Conservation (phyloP, 2,329 filamentous ascomycete species). For the Aureobasidium sp. region DNA sequence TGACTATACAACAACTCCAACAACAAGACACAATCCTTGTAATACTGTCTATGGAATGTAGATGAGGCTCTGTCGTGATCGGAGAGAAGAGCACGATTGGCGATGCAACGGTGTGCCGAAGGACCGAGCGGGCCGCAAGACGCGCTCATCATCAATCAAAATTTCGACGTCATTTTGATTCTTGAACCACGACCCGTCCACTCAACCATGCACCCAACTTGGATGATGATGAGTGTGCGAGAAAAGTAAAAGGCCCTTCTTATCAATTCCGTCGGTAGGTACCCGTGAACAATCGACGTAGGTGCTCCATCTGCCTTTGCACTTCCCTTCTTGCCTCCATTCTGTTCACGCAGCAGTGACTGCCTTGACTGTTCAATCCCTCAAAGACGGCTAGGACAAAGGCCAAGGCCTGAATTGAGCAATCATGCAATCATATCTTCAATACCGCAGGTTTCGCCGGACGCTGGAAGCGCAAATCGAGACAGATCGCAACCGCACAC, state of each 20-base stretch:
- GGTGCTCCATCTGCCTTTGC: background rate
- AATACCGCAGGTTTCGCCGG: slow-evolving; percentile 21
- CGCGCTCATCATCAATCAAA: slow-evolving; percentile 6
- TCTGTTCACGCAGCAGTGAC: background rate
- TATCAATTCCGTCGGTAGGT: background rate
- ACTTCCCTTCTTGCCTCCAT: background rate
- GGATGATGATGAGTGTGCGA: background rate
- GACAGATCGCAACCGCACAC: slow-evolving; percentile 17
- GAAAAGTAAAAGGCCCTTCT: slow-evolving; percentile 1
- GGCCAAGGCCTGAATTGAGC: background rate
- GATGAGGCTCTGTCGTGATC: background rate
- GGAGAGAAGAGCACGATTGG: background rate
- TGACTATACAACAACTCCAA: background rate
- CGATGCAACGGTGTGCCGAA: slow-evolving; percentile 1
- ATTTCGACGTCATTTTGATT: background rate
- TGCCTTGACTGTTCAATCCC: background rate
- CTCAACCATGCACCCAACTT: background rate
- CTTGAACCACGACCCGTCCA: background rate
- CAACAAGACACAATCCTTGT: background rate
- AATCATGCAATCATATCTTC: slow-evolving; percentile 25
- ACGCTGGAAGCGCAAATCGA: slow-evolving; percentile 18
- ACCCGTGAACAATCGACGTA: background rate
- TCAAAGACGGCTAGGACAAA: background rate
- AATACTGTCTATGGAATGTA: background rate
- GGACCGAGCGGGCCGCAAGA: slow-evolving; percentile 3